Percentiles rank a stretch among this genome's conserved stretches.
phyloP scores from a whole-genome alignment of 208 protist species.

The Leptomonas seymouri region DNA sequence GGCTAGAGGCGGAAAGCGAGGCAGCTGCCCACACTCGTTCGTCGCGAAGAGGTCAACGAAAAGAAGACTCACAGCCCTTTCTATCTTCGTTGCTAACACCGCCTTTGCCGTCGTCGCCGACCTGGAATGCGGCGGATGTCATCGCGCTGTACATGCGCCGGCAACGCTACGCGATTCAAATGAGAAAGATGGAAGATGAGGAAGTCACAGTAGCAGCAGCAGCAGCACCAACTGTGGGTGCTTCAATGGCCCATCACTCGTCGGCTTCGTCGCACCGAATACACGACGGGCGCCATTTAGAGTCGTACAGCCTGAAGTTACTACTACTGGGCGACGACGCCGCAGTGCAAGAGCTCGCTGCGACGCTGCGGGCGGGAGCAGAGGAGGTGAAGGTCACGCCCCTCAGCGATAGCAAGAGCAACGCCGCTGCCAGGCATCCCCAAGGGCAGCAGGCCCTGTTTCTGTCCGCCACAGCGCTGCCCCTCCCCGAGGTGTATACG shows the following conservation, averaged over 20 bases:
- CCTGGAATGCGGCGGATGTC: slow-evolving; percentile 36
- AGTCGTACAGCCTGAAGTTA: slow-evolving; percentile 14
- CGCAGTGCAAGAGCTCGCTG: slow-evolving; percentile 7
- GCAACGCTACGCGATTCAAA: slow-evolving; percentile 38
- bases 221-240: no score
- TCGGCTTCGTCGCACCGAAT: background rate
- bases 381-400: background rate
- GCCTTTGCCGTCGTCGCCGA: background rate
- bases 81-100: background rate
- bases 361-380: slow-evolving; percentile 1
- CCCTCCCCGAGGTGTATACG: slow-evolving; percentile 21
- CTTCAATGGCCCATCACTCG: background rate
- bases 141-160: slow-evolving; percentile 45
- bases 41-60: background rate
- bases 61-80: background rate
- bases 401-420: background rate
- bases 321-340: slow-evolving; percentile 35
- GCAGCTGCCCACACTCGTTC: background rate
- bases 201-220: no score
- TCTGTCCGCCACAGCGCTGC: background rate
- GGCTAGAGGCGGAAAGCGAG: background rate
- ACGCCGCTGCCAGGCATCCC: no score
- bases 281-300: background rate
- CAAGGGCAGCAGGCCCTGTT: background rate
- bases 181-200: slow-evolving; percentile 8